These are phyloP conservation scores for Pochonia chlamydosporia DNA, from an alignment of 2,329 filamentous ascomycete species.

Conservation along the genomic window DNA sequence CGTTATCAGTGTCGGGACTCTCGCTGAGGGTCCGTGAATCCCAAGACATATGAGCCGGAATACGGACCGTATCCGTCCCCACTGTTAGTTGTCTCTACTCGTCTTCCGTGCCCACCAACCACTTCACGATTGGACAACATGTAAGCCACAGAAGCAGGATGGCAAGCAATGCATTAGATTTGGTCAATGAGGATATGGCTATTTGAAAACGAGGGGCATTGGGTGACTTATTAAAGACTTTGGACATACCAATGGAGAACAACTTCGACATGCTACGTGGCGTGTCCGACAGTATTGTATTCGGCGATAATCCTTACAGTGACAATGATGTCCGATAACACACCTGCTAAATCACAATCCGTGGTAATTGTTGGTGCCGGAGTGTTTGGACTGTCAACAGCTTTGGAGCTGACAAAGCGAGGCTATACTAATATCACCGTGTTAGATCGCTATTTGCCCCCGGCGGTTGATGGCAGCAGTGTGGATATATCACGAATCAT, in stretches of 20 bases:
- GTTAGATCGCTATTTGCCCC: slow-evolving; percentile 28
- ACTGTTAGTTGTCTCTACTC: background rate
- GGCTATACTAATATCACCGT: slow-evolving; percentile 29
- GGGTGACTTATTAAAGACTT: background rate
- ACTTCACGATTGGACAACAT: background rate
- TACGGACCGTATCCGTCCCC: slow-evolving; percentile 1
- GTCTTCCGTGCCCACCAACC: slow-evolving; percentile 4
- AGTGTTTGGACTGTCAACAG: slow-evolving; percentile 24
- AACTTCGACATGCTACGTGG: background rate
- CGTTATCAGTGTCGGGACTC: background rate
- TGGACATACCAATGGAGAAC: background rate
- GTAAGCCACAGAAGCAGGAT: background rate
- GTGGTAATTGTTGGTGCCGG: slow-evolving; percentile 23
- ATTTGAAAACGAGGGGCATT: background rate
- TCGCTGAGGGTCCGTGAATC: background rate
- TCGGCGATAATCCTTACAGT: background rate
- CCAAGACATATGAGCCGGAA: background rate
- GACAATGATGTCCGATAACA: background rate
- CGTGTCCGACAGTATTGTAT: no score
- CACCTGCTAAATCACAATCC: background rate
- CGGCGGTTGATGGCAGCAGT: slow-evolving; percentile 30
- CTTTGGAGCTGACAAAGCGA: slow-evolving; percentile 18
- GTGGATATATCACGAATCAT: slow-evolving; percentile 36
- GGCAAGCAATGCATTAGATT: background rate
- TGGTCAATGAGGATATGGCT: background rate